phyloP scores from a whole-genome alignment of 805 yeast genomes.

The Yarrowia alimentaria region DNA sequence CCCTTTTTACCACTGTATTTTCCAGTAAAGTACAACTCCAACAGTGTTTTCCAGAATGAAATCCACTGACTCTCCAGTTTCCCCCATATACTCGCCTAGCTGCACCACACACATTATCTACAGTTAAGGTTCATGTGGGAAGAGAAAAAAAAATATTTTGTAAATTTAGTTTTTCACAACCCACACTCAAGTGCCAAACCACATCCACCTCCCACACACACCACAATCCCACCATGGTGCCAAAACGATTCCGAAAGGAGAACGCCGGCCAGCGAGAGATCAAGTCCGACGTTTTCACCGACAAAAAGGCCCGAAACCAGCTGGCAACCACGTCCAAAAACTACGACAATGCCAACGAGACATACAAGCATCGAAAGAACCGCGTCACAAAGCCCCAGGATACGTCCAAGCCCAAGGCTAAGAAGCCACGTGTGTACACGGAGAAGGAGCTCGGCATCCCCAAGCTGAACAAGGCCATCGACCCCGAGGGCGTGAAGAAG shows the following conservation, averaged over 20 bases:
- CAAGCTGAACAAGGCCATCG: slow-evolving; percentile 71
- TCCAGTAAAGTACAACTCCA: no score
- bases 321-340: slow-evolving; percentile 31
- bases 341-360: slow-evolving; percentile 30
- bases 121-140: no score
- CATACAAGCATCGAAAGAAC: slow-evolving; percentile 28
- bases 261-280: slow-evolving; percentile 15
- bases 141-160: no score
- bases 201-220: background rate
- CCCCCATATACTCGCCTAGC: no score
- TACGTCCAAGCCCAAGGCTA: slow-evolving; percentile 31
- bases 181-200: no score
- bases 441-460: slow-evolving; percentile 84
- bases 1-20: no score
- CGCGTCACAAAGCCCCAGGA: slow-evolving; percentile 30
- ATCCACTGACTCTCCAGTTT: no score
- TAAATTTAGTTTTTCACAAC: no score
- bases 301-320: slow-evolving; percentile 34
- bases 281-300: slow-evolving; percentile 39
- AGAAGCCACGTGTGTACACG: slow-evolving; percentile 46
- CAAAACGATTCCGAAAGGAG: slow-evolving; percentile 15
- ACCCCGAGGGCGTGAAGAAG: slow-evolving; percentile 75
- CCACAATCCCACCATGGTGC: slow-evolving; percentile 1
- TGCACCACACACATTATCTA: no score
- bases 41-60: no score